phyloP scores from a whole-genome alignment of 768 basidiomycete genomes.

The Mycena floridula region DNA sequence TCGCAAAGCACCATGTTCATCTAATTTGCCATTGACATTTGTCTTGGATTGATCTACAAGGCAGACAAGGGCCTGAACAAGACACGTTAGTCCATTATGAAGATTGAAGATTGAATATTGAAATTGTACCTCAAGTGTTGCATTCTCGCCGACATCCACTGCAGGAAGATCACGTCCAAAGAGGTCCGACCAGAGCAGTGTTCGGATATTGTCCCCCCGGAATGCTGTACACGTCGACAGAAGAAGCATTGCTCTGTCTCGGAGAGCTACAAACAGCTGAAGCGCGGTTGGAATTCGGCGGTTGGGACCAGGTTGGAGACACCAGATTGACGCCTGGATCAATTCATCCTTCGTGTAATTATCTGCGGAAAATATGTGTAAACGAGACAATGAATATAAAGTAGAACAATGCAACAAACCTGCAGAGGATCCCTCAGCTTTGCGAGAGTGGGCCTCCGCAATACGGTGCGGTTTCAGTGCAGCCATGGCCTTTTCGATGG shows the following conservation, averaged over 20 bases:
- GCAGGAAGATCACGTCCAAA: neutral
- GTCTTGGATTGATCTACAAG: constrained; percentile 20
- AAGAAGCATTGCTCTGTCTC: constrained; percentile 17
- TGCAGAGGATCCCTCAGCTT: neutral
- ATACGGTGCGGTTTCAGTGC: neutral
- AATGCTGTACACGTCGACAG: constrained; percentile 14
- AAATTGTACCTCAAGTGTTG: neutral
- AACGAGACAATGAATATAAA: neutral
- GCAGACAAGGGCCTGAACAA: neutral
- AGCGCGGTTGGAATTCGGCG: no score
- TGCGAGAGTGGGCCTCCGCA: neutral
- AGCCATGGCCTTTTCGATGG: neutral
- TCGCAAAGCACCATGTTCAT: constrained; percentile 23
- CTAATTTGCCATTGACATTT: constrained; percentile 23
- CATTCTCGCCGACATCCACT: neutral
- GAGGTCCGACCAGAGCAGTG: constrained; percentile 11
- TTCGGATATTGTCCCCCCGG: constrained; percentile 14
- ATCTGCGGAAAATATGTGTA: neutral
- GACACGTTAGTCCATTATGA: neutral
- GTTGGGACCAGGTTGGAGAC: neutral
- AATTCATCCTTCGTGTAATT: neutral
- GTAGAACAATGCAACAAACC: neutral
- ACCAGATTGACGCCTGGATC: neutral
- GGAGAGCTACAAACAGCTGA: neutral
- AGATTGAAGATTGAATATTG: no score